These are phyloP conservation scores for Gomphus bonarii DNA, from an alignment of 1,284 basidiomycete species.

Conservation along the genomic window DNA sequence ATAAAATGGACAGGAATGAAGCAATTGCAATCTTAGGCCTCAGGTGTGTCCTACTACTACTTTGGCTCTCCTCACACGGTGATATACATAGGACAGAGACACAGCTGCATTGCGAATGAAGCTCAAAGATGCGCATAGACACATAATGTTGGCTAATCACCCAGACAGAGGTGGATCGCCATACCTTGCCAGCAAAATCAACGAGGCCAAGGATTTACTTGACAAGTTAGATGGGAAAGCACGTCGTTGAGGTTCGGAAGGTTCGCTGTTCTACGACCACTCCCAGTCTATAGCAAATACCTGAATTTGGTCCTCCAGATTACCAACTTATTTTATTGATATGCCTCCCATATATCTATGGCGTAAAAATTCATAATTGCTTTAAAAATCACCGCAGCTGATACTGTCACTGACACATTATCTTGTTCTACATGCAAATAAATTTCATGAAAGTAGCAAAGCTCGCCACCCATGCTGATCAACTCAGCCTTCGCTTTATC, in stretches of 20 bases:
- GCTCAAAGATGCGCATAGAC: slow-evolving; percentile 85
- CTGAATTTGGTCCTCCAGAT: neutral
- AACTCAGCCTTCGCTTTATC: too few species aligned
- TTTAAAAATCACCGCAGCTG: too few species aligned
- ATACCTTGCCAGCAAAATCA: slow-evolving; percentile 96
- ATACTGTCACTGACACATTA: too few species aligned
- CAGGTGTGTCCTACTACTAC: slow-evolving; percentile 46
- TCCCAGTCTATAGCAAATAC: neutral
- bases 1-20: slow-evolving; percentile 94
- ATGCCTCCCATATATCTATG: too few species aligned
- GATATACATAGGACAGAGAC: slow-evolving; percentile 43
- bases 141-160: slow-evolving; percentile 93
- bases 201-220: slow-evolving; percentile 82
- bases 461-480: too few species aligned
- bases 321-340: neutral
- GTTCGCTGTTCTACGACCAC: neutral
- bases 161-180: slow-evolving; percentile 95
- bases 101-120: slow-evolving; percentile 56
- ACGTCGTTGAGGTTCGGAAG: slow-evolving; percentile 16
- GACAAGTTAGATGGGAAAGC: slow-evolving; percentile 54
- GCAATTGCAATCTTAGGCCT: slow-evolving; percentile 89
- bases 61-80: neutral
- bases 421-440: too few species aligned
- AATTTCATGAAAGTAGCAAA: too few species aligned
- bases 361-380: too few species aligned